Evolutionary conservation across 495 filamentous ascomycete genomes (phyloP).

Genomic region (Cryomyces minteri): DNA sequence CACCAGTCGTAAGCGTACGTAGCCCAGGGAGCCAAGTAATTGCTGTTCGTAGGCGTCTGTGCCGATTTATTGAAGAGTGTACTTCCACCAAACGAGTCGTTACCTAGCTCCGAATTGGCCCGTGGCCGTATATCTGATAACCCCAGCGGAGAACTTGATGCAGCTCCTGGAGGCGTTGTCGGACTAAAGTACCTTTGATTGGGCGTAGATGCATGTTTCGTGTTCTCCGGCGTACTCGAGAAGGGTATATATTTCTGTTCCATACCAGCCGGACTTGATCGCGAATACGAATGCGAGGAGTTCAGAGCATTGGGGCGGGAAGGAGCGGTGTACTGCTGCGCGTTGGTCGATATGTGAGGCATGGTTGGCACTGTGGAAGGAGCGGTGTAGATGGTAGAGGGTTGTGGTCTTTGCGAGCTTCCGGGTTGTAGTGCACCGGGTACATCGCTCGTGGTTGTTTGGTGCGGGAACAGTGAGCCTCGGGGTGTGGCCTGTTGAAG

Average conservation of each 20-base stretch:
- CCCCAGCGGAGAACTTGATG: slow-evolving; percentile 71
- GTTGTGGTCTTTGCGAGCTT: slow-evolving; percentile 35
- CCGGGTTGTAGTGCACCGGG: slow-evolving; percentile 43
- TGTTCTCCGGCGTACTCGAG: slow-evolving; percentile 42
- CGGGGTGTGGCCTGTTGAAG: slow-evolving; percentile 46
- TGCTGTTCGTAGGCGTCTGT: slow-evolving; percentile 45
- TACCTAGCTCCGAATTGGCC: slow-evolving; percentile 55
- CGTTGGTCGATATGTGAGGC: slow-evolving; percentile 30
- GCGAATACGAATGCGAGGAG: slow-evolving; percentile 53
- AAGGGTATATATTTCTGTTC: slow-evolving; percentile 58
- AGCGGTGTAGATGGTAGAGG: slow-evolving; percentile 52
- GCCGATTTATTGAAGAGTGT: slow-evolving; percentile 28
- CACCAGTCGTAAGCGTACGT: slow-evolving; percentile 98
- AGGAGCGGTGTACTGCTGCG: slow-evolving; percentile 45
- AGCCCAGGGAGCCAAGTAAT: slow-evolving; percentile 88
- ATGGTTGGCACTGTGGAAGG: slow-evolving; percentile 51
- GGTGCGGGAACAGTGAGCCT: slow-evolving; percentile 32
- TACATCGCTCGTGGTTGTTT: slow-evolving; percentile 11
- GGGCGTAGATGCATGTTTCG: slow-evolving; percentile 37
- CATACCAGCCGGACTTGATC: slow-evolving; percentile 69
- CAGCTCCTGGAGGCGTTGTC: slow-evolving; percentile 51
- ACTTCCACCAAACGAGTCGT: slow-evolving; percentile 33
- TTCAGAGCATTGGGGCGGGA: slow-evolving; percentile 47
- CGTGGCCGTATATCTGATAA: slow-evolving; percentile 78
- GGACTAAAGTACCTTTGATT: slow-evolving; percentile 12